phyloP scores from a whole-genome alignment of 2,329 filamentous ascomycete genomes.

The Fusarium aywerte region DNA sequence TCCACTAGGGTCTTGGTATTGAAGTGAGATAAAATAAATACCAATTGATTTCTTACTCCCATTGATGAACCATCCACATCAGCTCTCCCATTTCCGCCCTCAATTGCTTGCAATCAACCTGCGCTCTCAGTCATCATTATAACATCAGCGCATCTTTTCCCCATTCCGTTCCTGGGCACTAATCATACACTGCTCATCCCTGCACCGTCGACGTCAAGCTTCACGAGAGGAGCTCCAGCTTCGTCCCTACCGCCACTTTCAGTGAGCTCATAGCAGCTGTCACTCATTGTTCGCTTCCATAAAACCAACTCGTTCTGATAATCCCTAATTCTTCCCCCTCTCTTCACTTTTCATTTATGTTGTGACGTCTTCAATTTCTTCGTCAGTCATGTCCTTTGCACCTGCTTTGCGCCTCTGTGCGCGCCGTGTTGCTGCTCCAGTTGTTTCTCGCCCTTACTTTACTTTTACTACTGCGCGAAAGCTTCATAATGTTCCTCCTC shows the following conservation, averaged over 20 bases:
- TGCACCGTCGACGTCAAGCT: conserved; percentile 38
- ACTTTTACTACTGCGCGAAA: conserved; percentile 43
- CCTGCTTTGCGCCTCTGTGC: conserved; percentile 47
- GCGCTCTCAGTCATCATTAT: conserved; percentile 14
- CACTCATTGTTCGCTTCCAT: conserved; percentile 19
- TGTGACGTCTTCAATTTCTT: conserved; percentile 1
- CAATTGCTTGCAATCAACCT: background rate
- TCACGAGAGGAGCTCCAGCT: conserved; percentile 23
- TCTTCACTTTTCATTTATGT: background rate
- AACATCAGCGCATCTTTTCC: conserved; percentile 32
- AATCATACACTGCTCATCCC: conserved; percentile 28
- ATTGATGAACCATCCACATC: background rate
- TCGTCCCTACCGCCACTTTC: conserved; percentile 29
- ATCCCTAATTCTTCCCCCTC: background rate
- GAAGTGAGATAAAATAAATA: conserved; percentile 2
- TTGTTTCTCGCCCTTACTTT: conserved; percentile 40
- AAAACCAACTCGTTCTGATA: conserved; percentile 10
- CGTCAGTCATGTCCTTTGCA: conserved; percentile 36
- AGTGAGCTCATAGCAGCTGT: conserved; percentile 22
- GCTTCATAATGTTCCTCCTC: conserved; percentile 50
- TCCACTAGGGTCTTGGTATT: background rate
- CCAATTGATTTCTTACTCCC: conserved; percentile 2
- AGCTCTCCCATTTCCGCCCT: background rate
- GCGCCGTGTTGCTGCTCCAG: conserved; percentile 41
- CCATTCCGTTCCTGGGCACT: conserved; percentile 30